Percentiles rank a stretch among this genome's conserved stretches.
Conservation (phyloP, 176 grass and related monocot species). For the Oryza glaberrima region DNA sequence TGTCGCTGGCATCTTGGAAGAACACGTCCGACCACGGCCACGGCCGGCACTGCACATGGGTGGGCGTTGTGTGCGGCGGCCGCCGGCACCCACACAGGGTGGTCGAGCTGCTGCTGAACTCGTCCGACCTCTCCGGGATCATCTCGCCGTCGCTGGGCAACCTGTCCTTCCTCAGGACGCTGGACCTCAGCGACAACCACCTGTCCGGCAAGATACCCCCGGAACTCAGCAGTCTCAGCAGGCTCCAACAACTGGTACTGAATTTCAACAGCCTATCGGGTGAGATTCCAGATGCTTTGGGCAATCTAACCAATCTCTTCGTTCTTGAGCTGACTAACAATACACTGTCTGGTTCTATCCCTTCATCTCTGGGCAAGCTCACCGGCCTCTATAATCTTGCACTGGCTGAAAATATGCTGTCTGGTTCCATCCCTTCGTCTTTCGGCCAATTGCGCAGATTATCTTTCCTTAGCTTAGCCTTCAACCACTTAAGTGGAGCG, state of each 20-base stretch:
- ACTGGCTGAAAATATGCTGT: too few relatives aligned
- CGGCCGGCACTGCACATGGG: constrained; percentile 34
- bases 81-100: too few relatives aligned
- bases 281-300: background rate
- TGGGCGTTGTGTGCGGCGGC: background rate
- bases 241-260: background rate
- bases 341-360: background rate
- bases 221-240: too few relatives aligned
- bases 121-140: too few relatives aligned
- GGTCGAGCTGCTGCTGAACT: too few relatives aligned
- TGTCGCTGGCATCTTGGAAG: constrained; percentile 28
- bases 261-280: background rate
- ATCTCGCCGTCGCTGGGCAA: too few relatives aligned
- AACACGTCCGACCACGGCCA: constrained; percentile 4
- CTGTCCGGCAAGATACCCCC: too few relatives aligned
- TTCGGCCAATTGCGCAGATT: constrained; percentile 14
- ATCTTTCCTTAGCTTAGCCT: background rate
- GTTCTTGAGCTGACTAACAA: background rate
- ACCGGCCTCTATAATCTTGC: background rate
- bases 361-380: background rate
- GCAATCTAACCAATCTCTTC: background rate
- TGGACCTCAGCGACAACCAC: too few relatives aligned
- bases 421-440: background rate
- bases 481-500: constrained; percentile 29
- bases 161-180: too few relatives aligned